Percentiles rank a stretch among this genome's conserved stretches.
phyloP scores from a whole-genome alignment of 495 filamentous ascomycete species.

The Aspergillus nidulans region DNA sequence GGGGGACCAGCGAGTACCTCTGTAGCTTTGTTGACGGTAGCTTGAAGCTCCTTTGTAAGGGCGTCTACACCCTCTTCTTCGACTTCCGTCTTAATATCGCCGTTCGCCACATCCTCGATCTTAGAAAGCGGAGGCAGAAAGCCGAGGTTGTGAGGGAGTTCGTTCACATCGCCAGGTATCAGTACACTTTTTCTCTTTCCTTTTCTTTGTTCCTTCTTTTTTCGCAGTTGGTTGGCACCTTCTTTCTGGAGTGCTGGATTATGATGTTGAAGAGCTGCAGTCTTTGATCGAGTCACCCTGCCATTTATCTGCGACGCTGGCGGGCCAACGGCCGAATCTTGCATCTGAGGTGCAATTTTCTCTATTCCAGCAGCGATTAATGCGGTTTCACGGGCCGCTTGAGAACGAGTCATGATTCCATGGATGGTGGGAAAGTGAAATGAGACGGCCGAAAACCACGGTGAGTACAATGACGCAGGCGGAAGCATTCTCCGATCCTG shows the following conservation, averaged over 20 bases:
- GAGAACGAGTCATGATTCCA: conserved; percentile 18
- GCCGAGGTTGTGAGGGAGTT: conserved; percentile 46
- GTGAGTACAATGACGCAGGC: neutral
- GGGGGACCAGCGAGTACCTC: neutral
- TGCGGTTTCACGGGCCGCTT: conserved; percentile 18
- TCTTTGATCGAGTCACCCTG: conserved; percentile 4
- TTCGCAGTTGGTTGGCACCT: neutral
- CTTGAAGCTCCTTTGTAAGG: conserved; percentile 15
- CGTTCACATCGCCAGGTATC: conserved; percentile 17
- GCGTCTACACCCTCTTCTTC: conserved; percentile 12
- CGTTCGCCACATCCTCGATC: neutral
- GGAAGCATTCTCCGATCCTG: neutral
- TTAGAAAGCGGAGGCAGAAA: neutral
- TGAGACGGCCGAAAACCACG: neutral
- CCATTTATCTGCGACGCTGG: neutral
- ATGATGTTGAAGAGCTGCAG: neutral
- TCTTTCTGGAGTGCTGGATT: neutral
- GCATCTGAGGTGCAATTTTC: neutral
- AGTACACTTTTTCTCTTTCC: conserved; percentile 6
- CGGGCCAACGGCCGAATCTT: neutral
- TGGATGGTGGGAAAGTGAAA: conserved; percentile 1
- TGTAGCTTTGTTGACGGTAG: conserved; percentile 20
- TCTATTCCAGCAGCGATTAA: conserved; percentile 11
- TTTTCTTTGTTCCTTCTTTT: conserved; percentile 23
- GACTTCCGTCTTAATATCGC: neutral